Percentiles rank a stretch among this genome's conserved stretches.
Evolutionary conservation across 176 grass and related monocot genomes (phyloP).

Genomic region (Hsuehochloa calcarea): DNA sequence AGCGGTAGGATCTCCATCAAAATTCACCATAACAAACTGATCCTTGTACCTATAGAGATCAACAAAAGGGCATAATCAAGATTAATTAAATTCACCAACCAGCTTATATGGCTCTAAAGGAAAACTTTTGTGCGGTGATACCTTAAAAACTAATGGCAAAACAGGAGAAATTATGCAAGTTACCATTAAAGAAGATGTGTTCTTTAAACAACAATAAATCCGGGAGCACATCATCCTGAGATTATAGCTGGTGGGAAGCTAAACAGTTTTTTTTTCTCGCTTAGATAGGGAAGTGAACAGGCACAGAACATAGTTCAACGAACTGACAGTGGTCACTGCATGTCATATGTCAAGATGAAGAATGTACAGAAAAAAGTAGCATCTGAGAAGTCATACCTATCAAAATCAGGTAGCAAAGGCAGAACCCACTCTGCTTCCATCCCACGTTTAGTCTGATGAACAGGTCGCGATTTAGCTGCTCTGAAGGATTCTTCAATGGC

Average conservation of each 20-base stretch:
- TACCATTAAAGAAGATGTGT: neutral
- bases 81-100: neutral
- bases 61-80: constrained; percentile 17
- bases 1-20: constrained; percentile 97
- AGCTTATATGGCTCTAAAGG: neutral
- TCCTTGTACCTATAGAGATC: constrained; percentile 61
- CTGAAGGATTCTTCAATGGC: constrained; percentile 90
- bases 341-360: neutral
- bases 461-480: constrained; percentile 78
- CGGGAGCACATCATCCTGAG: neutral
- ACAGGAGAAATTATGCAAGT: neutral
- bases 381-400: constrained; percentile 51
- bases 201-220: constrained; percentile 14
- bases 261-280: neutral
- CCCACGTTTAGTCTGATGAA: constrained; percentile 88
- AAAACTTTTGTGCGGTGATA: neutral
- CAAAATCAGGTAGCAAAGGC: constrained; percentile 89
- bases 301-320: constrained; percentile 7
- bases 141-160: neutral
- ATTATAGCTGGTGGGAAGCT: constrained; percentile 7
- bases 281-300: constrained; percentile 20
- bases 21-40: constrained; percentile 96
- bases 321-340: neutral
- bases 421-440: constrained; percentile 71
- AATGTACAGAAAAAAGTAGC: neutral